Evolutionary conservation across 139 green algal genomes (phyloP), one percentile per base, ranked within the genome.

Genomic region (Coccomyxa sp.): DNA sequence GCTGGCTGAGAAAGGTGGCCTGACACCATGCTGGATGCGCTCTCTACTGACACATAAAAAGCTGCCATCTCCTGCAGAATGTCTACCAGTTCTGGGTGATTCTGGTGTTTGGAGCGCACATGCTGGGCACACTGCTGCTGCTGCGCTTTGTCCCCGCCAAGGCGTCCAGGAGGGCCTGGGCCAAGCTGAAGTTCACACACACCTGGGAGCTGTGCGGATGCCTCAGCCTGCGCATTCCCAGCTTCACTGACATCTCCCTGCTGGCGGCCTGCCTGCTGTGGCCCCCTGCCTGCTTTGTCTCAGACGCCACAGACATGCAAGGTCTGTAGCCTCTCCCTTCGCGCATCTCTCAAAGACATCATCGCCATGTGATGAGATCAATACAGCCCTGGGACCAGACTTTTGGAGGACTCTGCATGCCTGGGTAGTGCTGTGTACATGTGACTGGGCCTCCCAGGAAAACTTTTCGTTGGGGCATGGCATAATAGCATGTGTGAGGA

Each of bases 221-320:
- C 33, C 34, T 69, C 34, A 76, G 44, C 54, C 69, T 83, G 31
- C 33, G 68, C 33, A 35, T 86, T 37, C 78, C 78, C 0, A 50
- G 70, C 8, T 40, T 79, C 54, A 75, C 81, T 55, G 82, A 86
- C 70, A 68, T 77, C 24, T 79, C 77, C 27, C 71, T 87, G 33
- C 75, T 87, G n/a, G 44, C 70, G 8, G 70, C 72, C 8, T 77
- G 41, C 37, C 58, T 87, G 64, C 74, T 76, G 8, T 87, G 83
- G 83, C 83, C 83, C 22, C 83, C 83, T 7, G 76, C 70, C 24
- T 82, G 39, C 34, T 87, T 80, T 72, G 75, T 87, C 34, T 78
- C 74, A 34, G 78, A 87, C 75, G 79, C 79, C 24, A 84, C 83
- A 27, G 83, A 84, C 74, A 70, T 35, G 33, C 39, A 39, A 2